Conservation (phyloP, 768 basidiomycete genomes). For the Mycena filopes region DNA sequence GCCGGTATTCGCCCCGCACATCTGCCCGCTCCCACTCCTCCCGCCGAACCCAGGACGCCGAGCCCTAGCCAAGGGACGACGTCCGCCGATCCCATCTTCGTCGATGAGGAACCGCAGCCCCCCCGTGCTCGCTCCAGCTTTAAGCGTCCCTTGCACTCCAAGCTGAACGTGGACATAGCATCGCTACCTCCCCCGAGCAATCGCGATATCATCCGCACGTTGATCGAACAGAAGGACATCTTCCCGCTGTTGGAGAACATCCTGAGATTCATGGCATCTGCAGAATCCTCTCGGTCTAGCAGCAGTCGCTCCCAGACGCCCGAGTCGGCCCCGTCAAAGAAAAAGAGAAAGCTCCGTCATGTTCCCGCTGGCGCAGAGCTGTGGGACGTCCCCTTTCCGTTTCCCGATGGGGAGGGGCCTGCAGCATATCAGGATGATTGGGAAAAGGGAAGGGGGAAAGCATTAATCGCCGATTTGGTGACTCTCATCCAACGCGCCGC, state of each 20-base stretch:
- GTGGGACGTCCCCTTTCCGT: constrained; percentile 89
- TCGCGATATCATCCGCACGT: constrained; percentile 67
- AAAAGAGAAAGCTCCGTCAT: constrained; percentile 63
- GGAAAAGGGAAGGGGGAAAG: constrained; percentile 71
- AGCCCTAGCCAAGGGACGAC: constrained; percentile 56
- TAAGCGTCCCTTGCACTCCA: constrained; percentile 24
- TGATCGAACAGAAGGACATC: constrained; percentile 73
- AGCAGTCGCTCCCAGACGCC: constrained; percentile 25
- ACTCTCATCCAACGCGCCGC: constrained; percentile 69
- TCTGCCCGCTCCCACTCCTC: constrained; percentile 49
- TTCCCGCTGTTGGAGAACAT: constrained; percentile 73
- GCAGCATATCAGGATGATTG: constrained; percentile 70
- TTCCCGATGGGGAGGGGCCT: constrained; percentile 76
- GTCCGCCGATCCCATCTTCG: constrained; percentile 72
- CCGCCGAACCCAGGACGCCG: constrained; percentile 27
- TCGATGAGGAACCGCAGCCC: constrained; percentile 61
- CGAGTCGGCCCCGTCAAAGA: constrained; percentile 54
- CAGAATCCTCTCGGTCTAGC: constrained; percentile 14
- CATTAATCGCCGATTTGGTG: constrained; percentile 70
- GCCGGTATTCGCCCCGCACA: constrained; percentile 70
- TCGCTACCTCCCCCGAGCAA: constrained; percentile 60
- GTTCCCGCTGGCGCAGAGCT: constrained; percentile 85
- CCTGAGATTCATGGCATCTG: constrained; percentile 64
- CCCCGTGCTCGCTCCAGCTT: constrained; percentile 27
- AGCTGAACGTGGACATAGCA: constrained; percentile 53